Percentiles rank a stretch among this genome's conserved stretches.
phyloP scores from a whole-genome alignment of 2,329 filamentous ascomycete species.

The Talaromyces sp. region DNA sequence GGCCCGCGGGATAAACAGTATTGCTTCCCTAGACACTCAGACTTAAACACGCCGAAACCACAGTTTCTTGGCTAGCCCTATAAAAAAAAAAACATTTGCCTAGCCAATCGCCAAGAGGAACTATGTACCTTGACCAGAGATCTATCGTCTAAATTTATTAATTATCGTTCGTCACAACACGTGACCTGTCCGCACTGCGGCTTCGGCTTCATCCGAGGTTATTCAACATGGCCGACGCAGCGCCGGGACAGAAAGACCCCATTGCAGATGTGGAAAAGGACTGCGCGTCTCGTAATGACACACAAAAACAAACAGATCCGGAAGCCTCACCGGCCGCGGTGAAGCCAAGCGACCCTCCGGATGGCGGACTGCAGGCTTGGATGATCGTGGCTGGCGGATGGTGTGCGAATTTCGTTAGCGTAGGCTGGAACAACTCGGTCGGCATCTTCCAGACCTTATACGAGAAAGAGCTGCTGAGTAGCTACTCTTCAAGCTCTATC shows the following conservation, averaged over 20 bases:
- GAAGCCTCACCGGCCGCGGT: background rate
- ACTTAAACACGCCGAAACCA: background rate
- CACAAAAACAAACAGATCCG: background rate
- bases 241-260: background rate
- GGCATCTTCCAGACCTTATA: conserved; percentile 53
- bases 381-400: background rate
- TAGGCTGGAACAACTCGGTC: conserved; percentile 37
- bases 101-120: background rate
- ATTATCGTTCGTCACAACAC: background rate
- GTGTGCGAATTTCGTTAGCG: background rate
- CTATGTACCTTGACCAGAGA: background rate
- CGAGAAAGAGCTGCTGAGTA: conserved; percentile 35
- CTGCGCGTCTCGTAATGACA: background rate
- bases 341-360: background rate
- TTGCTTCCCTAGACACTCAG: background rate
- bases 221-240: background rate
- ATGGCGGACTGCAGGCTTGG: background rate
- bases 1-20: background rate
- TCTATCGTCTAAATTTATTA: background rate
- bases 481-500: conserved; percentile 42
- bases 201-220: background rate
- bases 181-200: background rate
- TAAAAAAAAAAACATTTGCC: background rate
- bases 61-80: background rate
- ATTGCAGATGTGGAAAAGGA: background rate